Percentiles rank a stretch among this genome's conserved stretches.
phyloP scores from a whole-genome alignment of 345 rosid genomes.

The Acer saccharum region DNA sequence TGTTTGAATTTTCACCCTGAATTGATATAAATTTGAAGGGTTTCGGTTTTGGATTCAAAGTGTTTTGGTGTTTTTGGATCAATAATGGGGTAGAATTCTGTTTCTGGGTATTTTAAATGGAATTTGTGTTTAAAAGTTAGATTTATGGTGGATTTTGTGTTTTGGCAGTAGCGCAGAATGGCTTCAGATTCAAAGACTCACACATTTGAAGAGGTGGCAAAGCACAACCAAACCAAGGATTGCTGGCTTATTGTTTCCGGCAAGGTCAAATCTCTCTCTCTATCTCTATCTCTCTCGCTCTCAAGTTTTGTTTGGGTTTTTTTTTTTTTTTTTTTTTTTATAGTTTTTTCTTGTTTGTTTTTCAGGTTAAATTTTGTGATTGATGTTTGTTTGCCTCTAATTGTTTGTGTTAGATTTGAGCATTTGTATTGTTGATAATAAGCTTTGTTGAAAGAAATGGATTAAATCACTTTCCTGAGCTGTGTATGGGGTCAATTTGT shows the following conservation, averaged over 20 bases:
- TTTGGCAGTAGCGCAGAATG: conserved; percentile 49
- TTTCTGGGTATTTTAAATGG: neutral
- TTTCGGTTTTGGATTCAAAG: neutral
- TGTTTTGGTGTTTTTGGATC: neutral
- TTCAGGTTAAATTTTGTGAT: neutral
- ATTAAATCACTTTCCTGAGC: neutral
- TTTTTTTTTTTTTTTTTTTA: neutral
- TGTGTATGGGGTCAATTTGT: neutral
- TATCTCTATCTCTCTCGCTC: neutral
- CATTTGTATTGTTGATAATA: neutral
- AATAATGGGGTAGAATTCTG: too few relatives aligned
- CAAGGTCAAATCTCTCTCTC: conserved; percentile 65
- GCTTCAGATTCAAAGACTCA: conserved; percentile 63
- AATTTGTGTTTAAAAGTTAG: conserved; percentile 11
- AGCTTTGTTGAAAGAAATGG: neutral
- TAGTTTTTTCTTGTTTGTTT: neutral
- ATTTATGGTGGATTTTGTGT: conserved; percentile 20
- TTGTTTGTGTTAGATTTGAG: neutral
- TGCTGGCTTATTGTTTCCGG: conserved; percentile 92
- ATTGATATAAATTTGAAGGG: neutral
- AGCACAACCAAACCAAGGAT: conserved; percentile 83
- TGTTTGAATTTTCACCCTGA: conserved; percentile 5
- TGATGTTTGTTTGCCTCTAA: neutral
- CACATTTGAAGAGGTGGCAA: conserved; percentile 67
- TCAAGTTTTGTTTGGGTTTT: too few relatives aligned